A percentile compares a stretch with the other conserved stretches of the same genome.
phyloP scores from a whole-genome alignment of 148 eudicot species.

The Rhododendron williamsianum region DNA sequence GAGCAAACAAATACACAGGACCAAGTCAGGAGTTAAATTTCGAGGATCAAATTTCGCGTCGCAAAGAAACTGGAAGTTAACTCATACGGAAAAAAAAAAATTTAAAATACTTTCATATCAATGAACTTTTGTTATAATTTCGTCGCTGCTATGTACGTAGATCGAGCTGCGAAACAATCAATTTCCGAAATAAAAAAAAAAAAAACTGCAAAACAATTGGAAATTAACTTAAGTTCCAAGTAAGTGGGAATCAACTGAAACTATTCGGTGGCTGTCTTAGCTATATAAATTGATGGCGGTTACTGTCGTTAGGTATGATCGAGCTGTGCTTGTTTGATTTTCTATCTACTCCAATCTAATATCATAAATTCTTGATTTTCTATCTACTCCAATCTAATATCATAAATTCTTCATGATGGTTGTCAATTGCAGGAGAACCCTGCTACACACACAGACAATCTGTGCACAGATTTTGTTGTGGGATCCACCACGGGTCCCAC shows the following conservation, averaged over 20 bases:
- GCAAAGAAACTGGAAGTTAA: background rate
- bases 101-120: no score
- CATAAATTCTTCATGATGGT: background rate
- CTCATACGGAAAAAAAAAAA: no score
- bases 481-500: no score
- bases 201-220: no score
- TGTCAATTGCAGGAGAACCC: background rate
- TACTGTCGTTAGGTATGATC: background rate
- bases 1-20: background rate
- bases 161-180: no score
- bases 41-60: no score
- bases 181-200: no score
- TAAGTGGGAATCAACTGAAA: background rate
- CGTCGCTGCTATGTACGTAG: no score
- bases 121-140: no score
- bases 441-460: no score
- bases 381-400: background rate
- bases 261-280: background rate
- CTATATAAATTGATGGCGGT: background rate
- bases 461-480: no score
- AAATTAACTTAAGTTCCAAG: no score
- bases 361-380: background rate
- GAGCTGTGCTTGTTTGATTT: background rate
- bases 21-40: background rate
- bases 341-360: background rate